Evolutionary conservation across 257 asterid genomes (phyloP), one percentile per base, ranked within the genome.

Genomic region (Solanum pennellii): DNA sequence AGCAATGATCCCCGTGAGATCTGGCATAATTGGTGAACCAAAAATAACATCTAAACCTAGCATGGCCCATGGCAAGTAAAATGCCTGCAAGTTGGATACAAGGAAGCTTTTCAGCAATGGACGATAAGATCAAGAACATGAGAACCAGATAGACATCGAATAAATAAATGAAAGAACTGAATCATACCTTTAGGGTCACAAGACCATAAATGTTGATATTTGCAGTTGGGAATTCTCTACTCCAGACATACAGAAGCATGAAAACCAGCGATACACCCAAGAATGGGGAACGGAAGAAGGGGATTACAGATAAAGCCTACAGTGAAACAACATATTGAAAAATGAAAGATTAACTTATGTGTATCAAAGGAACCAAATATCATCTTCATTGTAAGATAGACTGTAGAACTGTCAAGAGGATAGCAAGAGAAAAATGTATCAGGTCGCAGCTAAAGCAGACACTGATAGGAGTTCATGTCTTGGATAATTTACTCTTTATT

Each of bases 11-110:
- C 99, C 99, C 87, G 95, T 74, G 73, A 97, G 94, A 92, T 94
- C 98, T 44, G 96, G 99, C 85, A 88, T 91, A 25, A 94, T 89
- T 85, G 95, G 93, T 83, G 98, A 93, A 60, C 99, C 99, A 89
- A 94, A 94, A 74, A 97, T 93, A 90, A 94, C 98, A 88, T 96
- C 98, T 72, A 95, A 91, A 89, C 94, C 91, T 52, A 97, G 96
- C 99, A 95, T 96, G 62, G 99, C 96, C 99, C 99, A 97, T n/a
- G 99, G 99, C 88, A 97, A 88, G 91, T 96, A 97, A 92, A 97
- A 95, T 86, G 99, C 98, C 99, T 97, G 95, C 87, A 71, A 87
- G 73, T 83, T 71, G 84, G 83, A 41, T 59, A 18, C 83, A 86
- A 47, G 37, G 74, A 49, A 82, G 66, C 69, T 47, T 82, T 82